A percentile compares a stretch with the other conserved stretches of the same genome.
These are phyloP conservation scores for Lepidopterella palustris DNA, from an alignment of 495 filamentous ascomycete genomes.

Conservation along the genomic window DNA sequence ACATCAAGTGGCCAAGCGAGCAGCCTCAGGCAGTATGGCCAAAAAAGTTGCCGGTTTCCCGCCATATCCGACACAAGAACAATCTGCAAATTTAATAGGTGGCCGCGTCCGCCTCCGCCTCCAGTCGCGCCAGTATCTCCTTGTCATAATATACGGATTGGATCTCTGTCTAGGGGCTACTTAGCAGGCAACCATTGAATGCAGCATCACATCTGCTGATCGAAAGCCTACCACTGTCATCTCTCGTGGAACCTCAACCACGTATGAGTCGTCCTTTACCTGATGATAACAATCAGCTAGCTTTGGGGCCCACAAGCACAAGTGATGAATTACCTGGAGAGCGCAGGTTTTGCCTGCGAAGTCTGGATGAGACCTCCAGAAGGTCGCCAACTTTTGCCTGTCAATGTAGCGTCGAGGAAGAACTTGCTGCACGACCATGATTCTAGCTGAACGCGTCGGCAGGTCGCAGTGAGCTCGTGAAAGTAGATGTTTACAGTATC, in stretches of 20 bases:
- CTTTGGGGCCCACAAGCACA: not conserved
- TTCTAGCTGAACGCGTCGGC: too few relatives aligned
- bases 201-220: not conserved
- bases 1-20: too few relatives aligned
- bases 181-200: not conserved
- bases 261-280: not conserved
- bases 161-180: not conserved
- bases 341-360: not conserved
- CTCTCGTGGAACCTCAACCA: not conserved
- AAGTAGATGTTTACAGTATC: too few relatives aligned
- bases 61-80: too few relatives aligned
- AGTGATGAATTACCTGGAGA: not conserved
- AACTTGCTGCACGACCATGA: not conserved
- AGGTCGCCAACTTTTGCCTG: not conserved
- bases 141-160: not conserved
- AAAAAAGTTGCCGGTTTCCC: too few relatives aligned
- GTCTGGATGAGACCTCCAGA: not conserved
- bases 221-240: not conserved
- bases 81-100: too few relatives aligned
- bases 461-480: too few relatives aligned
- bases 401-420: not conserved
- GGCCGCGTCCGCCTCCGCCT: not conserved
- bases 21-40: too few relatives aligned
- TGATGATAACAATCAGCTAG: not conserved
- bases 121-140: not conserved